Evolutionary conservation across 805 yeast genomes (phyloP).

Genomic region (Metschnikowia cubensis): DNA sequence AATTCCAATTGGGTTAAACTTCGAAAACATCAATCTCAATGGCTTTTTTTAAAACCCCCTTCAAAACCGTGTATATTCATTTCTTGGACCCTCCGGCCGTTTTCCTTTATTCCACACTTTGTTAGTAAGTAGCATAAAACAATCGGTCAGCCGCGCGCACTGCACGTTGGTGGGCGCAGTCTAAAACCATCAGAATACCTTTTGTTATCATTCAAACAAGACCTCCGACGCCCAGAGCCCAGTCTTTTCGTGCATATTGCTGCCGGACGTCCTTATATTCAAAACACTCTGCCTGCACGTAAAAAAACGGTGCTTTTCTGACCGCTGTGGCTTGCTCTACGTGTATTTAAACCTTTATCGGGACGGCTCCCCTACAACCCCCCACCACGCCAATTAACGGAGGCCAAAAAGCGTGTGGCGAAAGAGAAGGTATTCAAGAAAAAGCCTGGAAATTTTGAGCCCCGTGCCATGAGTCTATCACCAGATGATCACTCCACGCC

Average conservation of each 20-base stretch:
- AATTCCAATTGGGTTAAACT: no score
- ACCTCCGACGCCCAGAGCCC: background rate
- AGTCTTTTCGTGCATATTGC: no score
- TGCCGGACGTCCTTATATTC: background rate
- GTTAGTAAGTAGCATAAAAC: background rate
- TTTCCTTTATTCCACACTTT: no score
- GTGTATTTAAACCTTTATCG: background rate
- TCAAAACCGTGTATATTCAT: no score
- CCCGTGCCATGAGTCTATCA: background rate
- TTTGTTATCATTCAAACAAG: background rate
- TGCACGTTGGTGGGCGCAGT: constrained; percentile 4
- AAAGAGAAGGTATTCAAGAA: background rate
- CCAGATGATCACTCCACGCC: constrained; percentile 12
- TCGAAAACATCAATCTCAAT: no score
- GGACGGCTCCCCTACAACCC: background rate
- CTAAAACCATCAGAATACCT: background rate
- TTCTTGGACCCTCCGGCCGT: no score
- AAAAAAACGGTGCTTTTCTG: background rate
- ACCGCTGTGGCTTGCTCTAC: background rate
- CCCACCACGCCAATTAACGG: background rate
- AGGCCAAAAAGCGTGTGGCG: background rate
- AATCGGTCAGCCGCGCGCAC: constrained; percentile 5
- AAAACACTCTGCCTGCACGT: background rate
- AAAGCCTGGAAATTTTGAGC: background rate
- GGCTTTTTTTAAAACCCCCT: no score